Percentiles rank a stretch among this genome's conserved stretches.
These are phyloP conservation scores for Penicillium sp. DNA, from an alignment of 2,329 filamentous ascomycete genomes.

Conservation along the genomic window DNA sequence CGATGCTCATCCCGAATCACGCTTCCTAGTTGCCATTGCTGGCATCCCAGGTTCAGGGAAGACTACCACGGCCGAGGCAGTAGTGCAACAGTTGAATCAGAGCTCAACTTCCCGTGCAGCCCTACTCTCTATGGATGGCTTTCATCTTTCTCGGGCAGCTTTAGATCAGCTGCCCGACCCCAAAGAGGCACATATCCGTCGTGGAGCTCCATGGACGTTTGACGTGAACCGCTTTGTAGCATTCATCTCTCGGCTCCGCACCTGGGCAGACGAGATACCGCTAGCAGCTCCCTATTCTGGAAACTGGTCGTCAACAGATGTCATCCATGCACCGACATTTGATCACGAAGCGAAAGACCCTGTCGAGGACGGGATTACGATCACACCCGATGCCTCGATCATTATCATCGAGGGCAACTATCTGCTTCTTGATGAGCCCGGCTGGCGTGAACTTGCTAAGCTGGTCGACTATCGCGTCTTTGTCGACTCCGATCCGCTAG, in stretches of 20 bases:
- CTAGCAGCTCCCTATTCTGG: constrained; percentile 5
- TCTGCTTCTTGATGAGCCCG: constrained; percentile 27
- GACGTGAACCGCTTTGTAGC: constrained; percentile 29
- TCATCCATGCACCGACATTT: constrained; percentile 32
- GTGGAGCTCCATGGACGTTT: constrained; percentile 42
- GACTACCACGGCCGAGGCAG: constrained; percentile 32
- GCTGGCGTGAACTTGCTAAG: constrained; percentile 34
- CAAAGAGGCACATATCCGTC: constrained; percentile 34
- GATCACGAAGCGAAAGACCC: constrained; percentile 40
- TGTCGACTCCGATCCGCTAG: constrained; percentile 38
- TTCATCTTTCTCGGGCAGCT: constrained; percentile 32
- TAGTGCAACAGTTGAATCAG: constrained; percentile 28
- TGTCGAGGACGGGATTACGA: constrained; percentile 26
- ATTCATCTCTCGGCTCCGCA: constrained; percentile 27
- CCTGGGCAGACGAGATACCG: constrained; percentile 23
- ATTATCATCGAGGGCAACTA: constrained; percentile 24
- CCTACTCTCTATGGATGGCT: constrained; percentile 40
- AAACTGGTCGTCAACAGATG: constrained; percentile 11
- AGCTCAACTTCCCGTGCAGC: constrained; percentile 10
- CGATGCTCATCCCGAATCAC: constrained; percentile 12
- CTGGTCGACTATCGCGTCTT: constrained; percentile 46
- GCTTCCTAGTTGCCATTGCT: constrained; percentile 30
- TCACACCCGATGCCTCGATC: constrained; percentile 22
- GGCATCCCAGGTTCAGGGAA: constrained; percentile 37
- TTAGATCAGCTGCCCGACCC: constrained; percentile 34